phyloP scores from a whole-genome alignment of 768 basidiomycete species.

The Lentinula detonsa region DNA sequence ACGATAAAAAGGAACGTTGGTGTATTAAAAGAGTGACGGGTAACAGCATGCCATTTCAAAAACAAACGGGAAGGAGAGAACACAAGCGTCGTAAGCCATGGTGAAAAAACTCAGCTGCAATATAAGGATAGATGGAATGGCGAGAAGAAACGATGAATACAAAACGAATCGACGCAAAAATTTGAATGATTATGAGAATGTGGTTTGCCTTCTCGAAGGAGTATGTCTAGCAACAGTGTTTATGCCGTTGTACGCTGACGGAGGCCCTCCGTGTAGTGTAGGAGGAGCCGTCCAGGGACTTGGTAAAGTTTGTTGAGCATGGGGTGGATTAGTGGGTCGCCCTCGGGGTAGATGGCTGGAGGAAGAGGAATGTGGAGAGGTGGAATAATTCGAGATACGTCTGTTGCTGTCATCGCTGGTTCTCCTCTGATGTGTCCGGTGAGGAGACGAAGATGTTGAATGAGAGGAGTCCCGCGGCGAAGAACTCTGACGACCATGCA shows the following conservation, averaged over 20 bases:
- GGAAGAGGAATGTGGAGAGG: constrained; percentile 8
- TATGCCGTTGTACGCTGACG: neutral
- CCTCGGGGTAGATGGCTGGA: constrained; percentile 10
- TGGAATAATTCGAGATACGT: constrained; percentile 6
- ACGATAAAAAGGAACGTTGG: neutral
- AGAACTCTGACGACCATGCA: constrained; percentile 25
- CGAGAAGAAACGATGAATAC: neutral
- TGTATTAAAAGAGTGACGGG: neutral
- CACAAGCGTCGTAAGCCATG: neutral
- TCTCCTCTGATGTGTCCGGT: constrained; percentile 20
- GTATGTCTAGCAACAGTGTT: neutral
- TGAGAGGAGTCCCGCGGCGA: constrained; percentile 26
- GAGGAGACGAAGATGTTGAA: constrained; percentile 29
- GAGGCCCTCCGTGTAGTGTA: neutral
- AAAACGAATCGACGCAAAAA: neutral
- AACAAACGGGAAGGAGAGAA: neutral
- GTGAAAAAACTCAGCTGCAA: neutral
- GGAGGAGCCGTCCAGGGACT: constrained; percentile 41
- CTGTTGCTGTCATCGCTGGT: constrained; percentile 11
- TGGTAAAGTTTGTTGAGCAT: constrained; percentile 16
- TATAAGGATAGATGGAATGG: neutral
- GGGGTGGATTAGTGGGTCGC: constrained; percentile 18
- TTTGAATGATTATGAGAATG: neutral
- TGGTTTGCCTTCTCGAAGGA: constrained; percentile 8
- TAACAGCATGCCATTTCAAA: neutral